Conservation (phyloP, 2,329 filamentous ascomycete species). For the Colletotrichum sp. region DNA sequence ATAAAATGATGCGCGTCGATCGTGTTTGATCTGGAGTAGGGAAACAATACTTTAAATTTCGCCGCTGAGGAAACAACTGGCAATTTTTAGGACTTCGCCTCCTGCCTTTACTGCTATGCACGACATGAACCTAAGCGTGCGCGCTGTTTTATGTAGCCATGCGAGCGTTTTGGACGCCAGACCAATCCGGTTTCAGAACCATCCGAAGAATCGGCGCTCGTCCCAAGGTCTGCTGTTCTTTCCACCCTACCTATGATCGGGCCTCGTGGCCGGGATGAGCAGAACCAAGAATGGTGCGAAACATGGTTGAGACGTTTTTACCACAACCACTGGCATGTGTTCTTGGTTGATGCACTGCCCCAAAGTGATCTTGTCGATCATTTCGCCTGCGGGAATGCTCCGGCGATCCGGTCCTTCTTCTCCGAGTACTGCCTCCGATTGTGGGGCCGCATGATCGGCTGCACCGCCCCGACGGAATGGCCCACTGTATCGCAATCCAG, state of each 20-base stretch:
- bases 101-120: neutral
- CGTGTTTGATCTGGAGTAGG: neutral
- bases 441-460: neutral
- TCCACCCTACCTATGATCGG: neutral
- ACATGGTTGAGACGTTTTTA: neutral
- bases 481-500: neutral
- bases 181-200: constrained; percentile 1
- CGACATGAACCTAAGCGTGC: neutral
- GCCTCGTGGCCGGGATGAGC: neutral
- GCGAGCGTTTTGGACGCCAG: neutral
- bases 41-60: neutral
- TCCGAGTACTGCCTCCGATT: neutral
- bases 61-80: neutral
- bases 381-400: neutral
- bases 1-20: neutral
- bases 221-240: neutral
- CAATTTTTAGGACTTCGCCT: neutral
- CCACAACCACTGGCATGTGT: neutral
- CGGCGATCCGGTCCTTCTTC: neutral
- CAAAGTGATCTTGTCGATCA: neutral
- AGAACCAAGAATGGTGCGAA: neutral
- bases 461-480: neutral
- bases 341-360: neutral
- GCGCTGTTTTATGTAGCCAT: neutral
- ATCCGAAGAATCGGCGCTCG: neutral